Conservation (phyloP, 129 eudicot species). For the Centella asiatica region DNA sequence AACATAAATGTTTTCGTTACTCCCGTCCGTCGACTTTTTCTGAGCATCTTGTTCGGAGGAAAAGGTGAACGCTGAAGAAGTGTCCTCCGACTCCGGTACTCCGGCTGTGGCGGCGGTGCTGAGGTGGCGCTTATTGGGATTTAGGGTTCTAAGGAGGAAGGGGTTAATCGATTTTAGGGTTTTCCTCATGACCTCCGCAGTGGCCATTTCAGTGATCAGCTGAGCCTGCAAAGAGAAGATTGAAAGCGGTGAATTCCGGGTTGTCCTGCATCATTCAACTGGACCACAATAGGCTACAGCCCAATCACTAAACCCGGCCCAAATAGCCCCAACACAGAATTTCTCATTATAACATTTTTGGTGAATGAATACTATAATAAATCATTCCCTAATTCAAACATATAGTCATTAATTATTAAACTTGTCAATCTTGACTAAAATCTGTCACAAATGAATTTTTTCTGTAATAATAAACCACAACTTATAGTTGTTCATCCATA, state of each 20-base stretch:
- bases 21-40: background rate
- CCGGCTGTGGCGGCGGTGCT: slow-evolving; percentile 33
- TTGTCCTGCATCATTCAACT: background rate
- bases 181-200: slow-evolving; percentile 22
- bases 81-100: slow-evolving; percentile 20
- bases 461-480: too few species aligned
- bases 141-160: slow-evolving; percentile 25
- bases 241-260: background rate
- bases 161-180: slow-evolving; percentile 43
- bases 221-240: too few species aligned
- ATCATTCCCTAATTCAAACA: too few species aligned
- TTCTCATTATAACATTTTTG: too few species aligned
- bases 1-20: slow-evolving; percentile 30
- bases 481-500: too few species aligned
- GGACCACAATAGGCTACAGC: too few species aligned
- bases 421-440: too few species aligned
- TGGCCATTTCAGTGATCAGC: slow-evolving; percentile 33
- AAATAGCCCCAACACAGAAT: too few species aligned
- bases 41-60: slow-evolving; percentile 28
- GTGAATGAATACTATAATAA: too few species aligned
- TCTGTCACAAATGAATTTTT: too few species aligned
- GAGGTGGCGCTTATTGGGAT: slow-evolving; percentile 25
- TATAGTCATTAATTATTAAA: too few species aligned
- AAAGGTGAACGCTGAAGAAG: slow-evolving; percentile 50
- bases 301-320: too few species aligned